Base-by-base conservation (phyloP, 176 grass and related monocot genomes). In the Oryza australiensis region DNA sequence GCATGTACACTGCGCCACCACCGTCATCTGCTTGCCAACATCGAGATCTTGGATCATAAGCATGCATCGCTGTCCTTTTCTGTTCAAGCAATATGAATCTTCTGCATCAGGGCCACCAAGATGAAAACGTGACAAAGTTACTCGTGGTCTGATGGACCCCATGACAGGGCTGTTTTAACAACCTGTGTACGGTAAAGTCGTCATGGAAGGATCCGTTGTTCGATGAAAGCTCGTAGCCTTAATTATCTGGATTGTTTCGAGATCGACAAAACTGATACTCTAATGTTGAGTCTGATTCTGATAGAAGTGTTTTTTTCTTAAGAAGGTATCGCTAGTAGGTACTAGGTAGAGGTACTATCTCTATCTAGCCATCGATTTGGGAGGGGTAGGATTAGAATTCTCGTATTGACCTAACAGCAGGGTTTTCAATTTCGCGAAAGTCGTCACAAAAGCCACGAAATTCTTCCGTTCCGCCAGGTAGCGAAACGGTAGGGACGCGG, bases 21-120 rank as follows among this genome's bases (percentile, higher is more conserved):
- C 41, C 68, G 49, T 4, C 37, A 11, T 26, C 70, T 26, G 59
- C 55, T 64, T 40, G 73, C 68, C 30, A 48, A 22, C 73, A 55
- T 87, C 68, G 64, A 82, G 26, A 65, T 51, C 35, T 13, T 45
- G 8, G 23, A 71, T 65, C 43, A 83, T 57, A 82, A 82, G 55
- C 30, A 53, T 27, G 16, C 28, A 18, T n/a, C 34, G 68, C n/a
- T 41, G 29, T 42, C 34, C 12, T 65, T 65, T 65, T 5, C 12
- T 15, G 5, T 65, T 15, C 60, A 13, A 27, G 9, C 15, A 32
- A 48, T 34, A 10, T 64, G 26, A 74, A 51, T 13, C 8, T 49
- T 29, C 12, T 15, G 12, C 40, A 48, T 46, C 68, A 74, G 18
- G 23, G 42, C 14, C 49, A 48, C 9, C 10, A 16, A 48, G 3